Conservation (phyloP, 2,329 filamentous ascomycete genomes). For the Aspergillus ibericus region DNA sequence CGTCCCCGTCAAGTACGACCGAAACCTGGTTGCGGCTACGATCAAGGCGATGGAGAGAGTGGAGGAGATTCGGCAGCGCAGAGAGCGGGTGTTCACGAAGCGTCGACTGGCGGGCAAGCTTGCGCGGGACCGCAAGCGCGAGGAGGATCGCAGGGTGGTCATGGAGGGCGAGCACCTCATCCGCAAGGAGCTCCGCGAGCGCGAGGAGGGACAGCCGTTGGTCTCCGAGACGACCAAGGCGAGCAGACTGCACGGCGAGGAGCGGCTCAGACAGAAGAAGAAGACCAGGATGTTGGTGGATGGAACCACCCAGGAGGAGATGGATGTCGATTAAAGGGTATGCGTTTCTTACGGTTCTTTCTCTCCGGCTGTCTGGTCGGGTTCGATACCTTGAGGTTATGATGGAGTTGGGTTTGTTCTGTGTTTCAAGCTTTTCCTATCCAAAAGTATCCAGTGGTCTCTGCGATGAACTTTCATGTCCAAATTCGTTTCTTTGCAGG, state of each 20-base stretch:
- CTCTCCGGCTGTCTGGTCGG: slow-evolving; percentile 4
- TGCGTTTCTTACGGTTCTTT: slow-evolving; percentile 15
- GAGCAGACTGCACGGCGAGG: slow-evolving; percentile 42
- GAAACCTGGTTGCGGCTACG: slow-evolving; percentile 83
- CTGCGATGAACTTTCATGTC: slow-evolving; percentile 10
- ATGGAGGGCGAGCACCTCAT: slow-evolving; percentile 90
- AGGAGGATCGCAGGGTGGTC: slow-evolving; percentile 81
- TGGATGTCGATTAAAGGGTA: slow-evolving; percentile 47
- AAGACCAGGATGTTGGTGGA: slow-evolving; percentile 47
- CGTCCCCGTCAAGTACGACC: slow-evolving; percentile 92
- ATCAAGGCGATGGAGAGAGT: slow-evolving; percentile 91
- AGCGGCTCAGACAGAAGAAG: slow-evolving; percentile 44
- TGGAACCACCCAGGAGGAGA: slow-evolving; percentile 47
- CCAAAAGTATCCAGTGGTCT: slow-evolving; percentile 9
- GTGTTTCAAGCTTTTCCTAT: slow-evolving; percentile 12
- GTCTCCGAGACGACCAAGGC: slow-evolving; percentile 38
- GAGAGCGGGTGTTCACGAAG: slow-evolving; percentile 93
- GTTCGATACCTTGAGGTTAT: slow-evolving; percentile 20
- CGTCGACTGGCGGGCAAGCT: slow-evolving; percentile 84
- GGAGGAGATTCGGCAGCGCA: slow-evolving; percentile 75
- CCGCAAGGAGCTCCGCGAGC: slow-evolving; percentile 64
- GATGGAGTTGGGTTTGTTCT: slow-evolving; percentile 24
- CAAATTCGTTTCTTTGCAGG: slow-evolving; percentile 4
- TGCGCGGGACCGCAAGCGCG: slow-evolving; percentile 71
- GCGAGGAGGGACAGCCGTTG: slow-evolving; percentile 50